Evolutionary conservation across 73 alveolate genomes (phyloP), one percentile per base, ranked within the genome.

Genomic region (Stentor roeselii): DNA sequence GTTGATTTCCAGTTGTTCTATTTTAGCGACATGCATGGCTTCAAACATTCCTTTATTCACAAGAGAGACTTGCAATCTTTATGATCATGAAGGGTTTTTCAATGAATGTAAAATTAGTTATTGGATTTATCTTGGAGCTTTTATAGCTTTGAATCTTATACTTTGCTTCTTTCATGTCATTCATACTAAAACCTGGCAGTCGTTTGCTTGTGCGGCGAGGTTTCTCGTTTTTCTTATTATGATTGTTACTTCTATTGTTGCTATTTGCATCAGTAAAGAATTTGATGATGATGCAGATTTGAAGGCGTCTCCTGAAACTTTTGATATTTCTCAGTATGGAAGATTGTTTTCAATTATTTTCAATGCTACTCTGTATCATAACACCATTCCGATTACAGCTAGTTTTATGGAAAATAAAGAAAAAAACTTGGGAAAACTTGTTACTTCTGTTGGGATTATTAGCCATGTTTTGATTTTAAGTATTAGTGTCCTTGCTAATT

Each of bases 101-200:
- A 67, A 67, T 67, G 80, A 67, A 0, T 67, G 80, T 2, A 67
- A 67, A 34, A 30, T 27, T 67, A 67, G 27, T 1, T 67, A 67
- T 67, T 67, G 80, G 80, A 11, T 34, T 67, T 67, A 67, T 67
- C 14, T 34, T 21, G 80, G 41, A 11, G 34, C 34, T 30, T 67
- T 67, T 34, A 11, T 40, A 1, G 37, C 27, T 15, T 14, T 50
- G 21, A 50, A 11, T 6, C 67, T 50, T 11, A 50, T 21, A 50
- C 21, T 50, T 11, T 50, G 67, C 21, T 50, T 50, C 21, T 50
- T 50, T 50, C 67, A 50, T 50, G 21, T 50, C 67, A 50, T 11
- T 11, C 30, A 50, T 11, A 6, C 6, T 50, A 50, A 50, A 50
- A 11, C 30, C 30, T 50, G 67, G 67, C 80, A 67, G 37, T 27